phyloP scores from a whole-genome alignment of 2,329 filamentous ascomycete species.

The Penicillium sp. region DNA sequence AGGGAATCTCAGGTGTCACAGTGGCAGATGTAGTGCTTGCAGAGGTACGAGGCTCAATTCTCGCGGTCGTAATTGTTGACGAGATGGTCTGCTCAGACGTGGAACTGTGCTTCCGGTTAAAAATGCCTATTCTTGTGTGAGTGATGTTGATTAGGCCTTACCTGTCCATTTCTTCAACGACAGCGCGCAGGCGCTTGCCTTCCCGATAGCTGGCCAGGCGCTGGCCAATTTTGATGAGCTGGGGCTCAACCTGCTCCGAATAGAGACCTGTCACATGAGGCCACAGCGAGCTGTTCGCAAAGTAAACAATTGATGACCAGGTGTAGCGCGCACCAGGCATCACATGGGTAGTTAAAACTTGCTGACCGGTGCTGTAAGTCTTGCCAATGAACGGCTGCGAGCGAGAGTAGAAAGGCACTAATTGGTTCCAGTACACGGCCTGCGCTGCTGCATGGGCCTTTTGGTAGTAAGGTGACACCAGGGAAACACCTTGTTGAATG shows the following conservation, averaged over 20 bases:
- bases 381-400: conserved; percentile 73
- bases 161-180: conserved; percentile 59
- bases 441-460: conserved; percentile 65
- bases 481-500: conserved; percentile 63
- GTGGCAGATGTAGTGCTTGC: conserved; percentile 27
- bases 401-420: conserved; percentile 76
- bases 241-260: conserved; percentile 90
- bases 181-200: conserved; percentile 64
- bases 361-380: conserved; percentile 67
- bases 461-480: conserved; percentile 72
- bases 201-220: conserved; percentile 70
- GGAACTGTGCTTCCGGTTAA: conserved; percentile 23
- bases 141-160: conserved; percentile 26
- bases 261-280: conserved; percentile 81
- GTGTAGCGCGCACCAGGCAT: conserved; percentile 73
- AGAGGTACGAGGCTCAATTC: conserved; percentile 21
- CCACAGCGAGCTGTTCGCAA: conserved; percentile 77
- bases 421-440: conserved; percentile 50
- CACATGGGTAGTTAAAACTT: conserved; percentile 69
- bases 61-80: conserved; percentile 26
- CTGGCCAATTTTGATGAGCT: conserved; percentile 88
- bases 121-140: neutral
- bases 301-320: conserved; percentile 69
- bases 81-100: conserved; percentile 29
- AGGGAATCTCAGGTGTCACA: conserved; percentile 32